Percentiles rank a stretch among this genome's conserved stretches.
Conservation (phyloP, 225 moss, liverwort and hornwort species). For the Lunularia cruciata region DNA sequence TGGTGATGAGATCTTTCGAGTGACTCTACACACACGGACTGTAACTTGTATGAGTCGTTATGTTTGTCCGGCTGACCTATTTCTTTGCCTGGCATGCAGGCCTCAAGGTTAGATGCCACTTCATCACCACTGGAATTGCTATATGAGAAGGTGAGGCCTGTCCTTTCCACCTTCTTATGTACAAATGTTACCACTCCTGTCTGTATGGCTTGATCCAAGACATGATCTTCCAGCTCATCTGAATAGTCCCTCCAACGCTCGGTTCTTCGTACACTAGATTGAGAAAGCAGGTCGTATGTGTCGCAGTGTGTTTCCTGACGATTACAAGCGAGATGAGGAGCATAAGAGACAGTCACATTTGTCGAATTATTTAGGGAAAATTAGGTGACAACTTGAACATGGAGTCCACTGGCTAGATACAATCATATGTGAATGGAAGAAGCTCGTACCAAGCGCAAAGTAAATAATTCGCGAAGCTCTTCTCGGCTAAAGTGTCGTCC, state of each 20-base stretch:
- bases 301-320: slow-evolving; percentile 73
- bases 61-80: neutral
- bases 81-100: neutral
- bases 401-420: neutral
- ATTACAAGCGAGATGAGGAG: neutral
- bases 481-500: slow-evolving; percentile 81
- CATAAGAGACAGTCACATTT: neutral
- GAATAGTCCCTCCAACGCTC: slow-evolving; percentile 73
- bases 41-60: no score
- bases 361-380: no score
- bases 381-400: no score
- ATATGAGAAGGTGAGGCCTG: neutral
- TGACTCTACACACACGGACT: no score
- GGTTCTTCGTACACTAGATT: slow-evolving; percentile 35
- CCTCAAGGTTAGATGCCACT: neutral
- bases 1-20: neutral
- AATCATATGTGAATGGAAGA: neutral
- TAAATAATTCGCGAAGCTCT: slow-evolving; percentile 83
- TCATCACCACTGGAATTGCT: neutral
- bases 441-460: slow-evolving; percentile 53
- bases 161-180: slow-evolving; percentile 35
- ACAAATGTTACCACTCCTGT: slow-evolving; percentile 75
- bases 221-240: slow-evolving; percentile 57
- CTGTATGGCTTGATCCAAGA: slow-evolving; percentile 58
- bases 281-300: slow-evolving; percentile 71